Base-by-base conservation (phyloP, 1,284 basidiomycete species). In the Hemileia vastatrix region DNA sequence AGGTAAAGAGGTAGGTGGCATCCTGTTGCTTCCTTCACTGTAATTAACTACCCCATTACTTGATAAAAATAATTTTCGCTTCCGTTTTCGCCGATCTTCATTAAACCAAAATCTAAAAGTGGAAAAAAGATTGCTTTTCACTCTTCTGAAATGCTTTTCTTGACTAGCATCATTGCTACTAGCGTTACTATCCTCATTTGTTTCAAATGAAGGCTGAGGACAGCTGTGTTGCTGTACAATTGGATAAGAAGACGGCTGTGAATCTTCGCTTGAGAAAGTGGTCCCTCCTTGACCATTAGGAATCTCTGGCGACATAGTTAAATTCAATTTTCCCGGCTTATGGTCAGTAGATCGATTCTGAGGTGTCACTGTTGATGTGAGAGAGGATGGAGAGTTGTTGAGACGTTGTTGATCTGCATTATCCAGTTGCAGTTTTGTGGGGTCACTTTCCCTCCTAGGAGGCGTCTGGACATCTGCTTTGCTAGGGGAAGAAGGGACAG, bases 61-160 rank as follows among this genome's bases (percentile, higher is more conserved):
- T n/a, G n/a, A n/a, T n/a, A n/a, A n/a, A n/a, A n/a, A 57, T 51
- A 53, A 57, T n/a, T 69, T 68, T 21, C 69, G 67, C 63, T 75
- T 79, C 2, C 76, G 70, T 44, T 78, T 76, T 11, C 76, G 73
- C 9, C 72, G 68, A 45, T 78, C 78, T 32, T 79, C 79, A 60
- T 77, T 75, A 67, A 80, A 80, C 71, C 79, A 75, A 57, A 77
- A 72, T 11, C 77, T 76, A 69, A 80, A 78, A 2, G 76, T 76
- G 1, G 73, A 76, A 69, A 79, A 77, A 11, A 80, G 67, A 36
- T 76, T 76, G 64, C 77, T 76, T 58, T 71, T 72, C 65, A 76
- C 77, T 44, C 58, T 60, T 0, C 50, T 64, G 50, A 67, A 68
- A 55, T 59, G 43, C 9, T 64, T 51, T 13, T 18, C 24, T 33